Conservation (phyloP, 345 rosid species). For the Zanthoxylum bungeanum region DNA sequence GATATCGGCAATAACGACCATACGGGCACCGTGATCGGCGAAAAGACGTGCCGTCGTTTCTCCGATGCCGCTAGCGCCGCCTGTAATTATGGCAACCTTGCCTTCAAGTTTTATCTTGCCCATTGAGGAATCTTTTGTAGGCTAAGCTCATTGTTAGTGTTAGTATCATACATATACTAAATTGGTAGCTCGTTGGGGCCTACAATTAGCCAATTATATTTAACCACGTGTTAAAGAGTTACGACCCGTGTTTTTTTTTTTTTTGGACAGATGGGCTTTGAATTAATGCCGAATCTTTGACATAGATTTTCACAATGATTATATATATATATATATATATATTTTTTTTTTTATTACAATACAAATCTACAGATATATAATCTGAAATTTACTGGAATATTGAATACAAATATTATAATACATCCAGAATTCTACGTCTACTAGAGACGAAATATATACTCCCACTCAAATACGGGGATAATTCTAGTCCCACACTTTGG, state of each 20-base stretch:
- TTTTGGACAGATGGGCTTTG: neutral
- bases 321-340: too few species aligned
- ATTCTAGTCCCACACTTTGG: too few species aligned
- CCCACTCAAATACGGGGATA: too few species aligned
- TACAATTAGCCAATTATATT: neutral
- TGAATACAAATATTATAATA: too few species aligned
- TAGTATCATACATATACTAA: neutral
- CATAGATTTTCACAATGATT: too few species aligned
- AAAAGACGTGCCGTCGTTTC: conserved; percentile 14
- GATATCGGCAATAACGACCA: conserved; percentile 34
- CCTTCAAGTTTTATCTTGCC: neutral
- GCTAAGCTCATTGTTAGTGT: too few species aligned
- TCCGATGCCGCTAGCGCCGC: conserved; percentile 17
- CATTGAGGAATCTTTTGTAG: neutral
- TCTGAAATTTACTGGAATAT: too few species aligned
- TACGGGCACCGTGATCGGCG: conserved; percentile 19
- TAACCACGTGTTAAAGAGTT: neutral
- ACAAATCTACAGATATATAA: too few species aligned
- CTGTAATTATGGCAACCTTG: conserved; percentile 15
- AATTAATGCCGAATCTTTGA: neutral
- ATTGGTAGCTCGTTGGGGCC: neutral
- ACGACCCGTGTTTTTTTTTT: neutral
- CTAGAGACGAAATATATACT: too few species aligned
- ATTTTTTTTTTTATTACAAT: too few species aligned
- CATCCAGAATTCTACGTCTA: too few species aligned